Evolutionary conservation across 345 rosid species (phyloP), one percentile per base, ranked within the genome.

Genomic region (Syzygium grande): DNA sequence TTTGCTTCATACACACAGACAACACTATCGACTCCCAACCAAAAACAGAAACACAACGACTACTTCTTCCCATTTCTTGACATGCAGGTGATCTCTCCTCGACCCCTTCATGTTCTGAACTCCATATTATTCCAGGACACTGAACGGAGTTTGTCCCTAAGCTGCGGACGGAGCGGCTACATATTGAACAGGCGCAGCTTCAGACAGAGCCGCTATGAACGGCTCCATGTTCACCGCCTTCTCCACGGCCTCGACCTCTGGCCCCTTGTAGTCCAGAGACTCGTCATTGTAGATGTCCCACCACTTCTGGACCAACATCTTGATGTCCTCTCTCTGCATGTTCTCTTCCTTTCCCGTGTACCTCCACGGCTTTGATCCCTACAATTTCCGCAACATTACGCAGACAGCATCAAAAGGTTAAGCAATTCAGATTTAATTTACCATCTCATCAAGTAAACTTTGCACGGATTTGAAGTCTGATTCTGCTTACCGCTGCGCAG

Each of bases 341-440:
- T 95, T 96, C 46, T 77, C 94, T 89, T 95, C 99, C 68, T 92
- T 88, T 21, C 98, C 98, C 0, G 99, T 96, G 88, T 92, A 97
- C 89, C 98, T 97, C 99, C 99, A 96, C 34, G 99, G 99, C 92
- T 97, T 97, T 11, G 97, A 93, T 38, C 99, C 99, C 98, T 96
- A 41, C 30, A 13, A 3, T 68, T 68, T 9, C 79, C 46, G 3
- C 22, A 19, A 68, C 46, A 68, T 16, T 0, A 38, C 14, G 14
- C 49, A 10, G 80, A 73, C 19, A 11, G 27, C 49, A 19, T 21
- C 80, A 73, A 1, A 38, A 73, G 27, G 27, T 73, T 38, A 38
- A 38, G 83, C 49, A 10, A 10, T 73, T 73, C 2, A 49, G 7
- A 13, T 38, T 73, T 23, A 5, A 38, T 38, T 38, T 1, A 5